Base-by-base conservation (phyloP, 768 basidiomycete genomes). In the Auriscalpium orientale region DNA sequence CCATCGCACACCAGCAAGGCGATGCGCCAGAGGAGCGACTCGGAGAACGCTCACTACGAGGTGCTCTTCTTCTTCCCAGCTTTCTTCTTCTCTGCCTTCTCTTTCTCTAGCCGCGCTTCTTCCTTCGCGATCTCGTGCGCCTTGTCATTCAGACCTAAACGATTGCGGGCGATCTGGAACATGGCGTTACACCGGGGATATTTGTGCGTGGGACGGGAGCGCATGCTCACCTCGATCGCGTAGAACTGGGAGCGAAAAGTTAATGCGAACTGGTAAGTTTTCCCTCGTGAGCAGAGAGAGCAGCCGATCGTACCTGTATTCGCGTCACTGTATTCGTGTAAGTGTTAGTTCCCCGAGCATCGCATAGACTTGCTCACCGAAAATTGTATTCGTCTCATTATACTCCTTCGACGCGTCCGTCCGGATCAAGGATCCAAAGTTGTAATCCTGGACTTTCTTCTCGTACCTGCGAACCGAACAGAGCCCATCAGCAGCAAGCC, bases 361-460 rank as follows among this genome's bases (percentile, higher is more conserved):
- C 28, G 28, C 28, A 28, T 28, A 28, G 28, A 5, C 33, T 21
- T 20, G 49, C 80, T 18, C 66, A 89, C 94, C 95, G 66, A 99
- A 94, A 60, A 98, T 95, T 7, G 93, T 90, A 74, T 98, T 99
- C 35, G 76, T 80, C 76, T 98, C 89, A 11, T 81, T 83, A 70
- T 98, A 99, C 67, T 95, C 92, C 55, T 81, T 77, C 49, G 74
- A 75, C 38, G 87, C 79, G 65, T 97, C 82, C 48, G 81, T 85
- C 51, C 97, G 82, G 60, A 99, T 87, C 62, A 99, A 76, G 2
- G 91, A 98, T 18, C 97, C 97, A 72, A 98, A 98, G 78, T 98
- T 98, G 73, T 88, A 91, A 62, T 98, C 93, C 65, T 89, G 87
- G 53, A 98, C 76, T 66, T 87, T 89, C 56, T 88, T 85, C 73